These are phyloP conservation scores for Sechiopsis laciniata DNA, from an alignment of 306 rosid genomes.

Conservation along the genomic window DNA sequence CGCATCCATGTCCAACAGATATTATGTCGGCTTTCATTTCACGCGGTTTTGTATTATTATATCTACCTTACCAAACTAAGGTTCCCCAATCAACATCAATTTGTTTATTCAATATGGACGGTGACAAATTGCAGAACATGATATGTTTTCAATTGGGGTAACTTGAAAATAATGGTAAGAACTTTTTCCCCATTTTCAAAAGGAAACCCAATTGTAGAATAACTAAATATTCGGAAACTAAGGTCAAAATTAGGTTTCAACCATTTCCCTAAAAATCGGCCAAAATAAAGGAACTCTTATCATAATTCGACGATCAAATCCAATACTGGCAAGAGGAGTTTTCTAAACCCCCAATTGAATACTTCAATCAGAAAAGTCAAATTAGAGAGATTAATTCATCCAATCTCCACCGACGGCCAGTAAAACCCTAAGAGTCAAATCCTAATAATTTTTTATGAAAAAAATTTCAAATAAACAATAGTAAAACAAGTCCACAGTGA, in stretches of 20 bases:
- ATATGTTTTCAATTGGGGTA: too few species aligned
- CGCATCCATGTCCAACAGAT: neutral
- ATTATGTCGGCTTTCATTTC: neutral
- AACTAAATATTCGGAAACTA: neutral
- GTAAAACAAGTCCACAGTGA: conserved; percentile 16
- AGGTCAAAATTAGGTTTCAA: conserved; percentile 12
- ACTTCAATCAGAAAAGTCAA: conserved; percentile 10
- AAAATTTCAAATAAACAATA: neutral
- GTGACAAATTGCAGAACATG: neutral
- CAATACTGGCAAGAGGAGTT: neutral
- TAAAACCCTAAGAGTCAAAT: conserved; percentile 8
- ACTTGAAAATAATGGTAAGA: too few species aligned
- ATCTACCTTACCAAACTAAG: conserved; percentile 1
- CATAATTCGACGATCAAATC: neutral
- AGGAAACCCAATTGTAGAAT: neutral
- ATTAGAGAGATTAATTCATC: conserved; percentile 2
- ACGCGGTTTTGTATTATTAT: conserved; percentile 18
- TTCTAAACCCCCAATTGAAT: neutral
- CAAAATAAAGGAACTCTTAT: conserved; percentile 5
- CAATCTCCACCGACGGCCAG: neutral
- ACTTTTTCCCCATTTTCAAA: neutral
- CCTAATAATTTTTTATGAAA: neutral
- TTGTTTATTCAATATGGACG: conserved; percentile 4
- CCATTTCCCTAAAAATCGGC: neutral
- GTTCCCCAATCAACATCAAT: conserved; percentile 4